Evolutionary conservation across 192 early-diverging fungal genomes (phyloP).

Genomic region (Jimgerdemannia lactiflua): DNA sequence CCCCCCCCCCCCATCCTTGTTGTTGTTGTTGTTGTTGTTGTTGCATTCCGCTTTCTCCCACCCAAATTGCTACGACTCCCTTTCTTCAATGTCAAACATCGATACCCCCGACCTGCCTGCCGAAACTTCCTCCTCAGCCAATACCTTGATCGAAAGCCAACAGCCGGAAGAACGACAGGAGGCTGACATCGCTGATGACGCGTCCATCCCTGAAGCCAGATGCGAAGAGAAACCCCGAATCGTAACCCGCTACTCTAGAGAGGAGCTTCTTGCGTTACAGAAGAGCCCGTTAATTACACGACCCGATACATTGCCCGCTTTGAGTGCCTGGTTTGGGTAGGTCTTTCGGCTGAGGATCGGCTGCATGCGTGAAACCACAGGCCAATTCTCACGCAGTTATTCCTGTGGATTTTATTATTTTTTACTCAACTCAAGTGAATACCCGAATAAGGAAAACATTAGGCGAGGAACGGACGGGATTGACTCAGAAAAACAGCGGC

Average conservation of each 20-base stretch:
- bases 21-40: no score
- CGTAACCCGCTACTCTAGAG: neutral
- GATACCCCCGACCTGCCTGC: neutral
- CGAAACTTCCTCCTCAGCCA: neutral
- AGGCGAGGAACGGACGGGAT: neutral
- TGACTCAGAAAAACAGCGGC: neutral
- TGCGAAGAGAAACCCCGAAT: neutral
- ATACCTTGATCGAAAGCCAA: neutral
- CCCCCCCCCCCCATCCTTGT: no score
- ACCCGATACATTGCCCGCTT: neutral
- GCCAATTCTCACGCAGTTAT: neutral
- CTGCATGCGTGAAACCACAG: no score
- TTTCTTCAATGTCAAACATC: neutral
- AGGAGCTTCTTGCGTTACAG: neutral
- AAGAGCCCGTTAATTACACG: neutral
- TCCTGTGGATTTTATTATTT: neutral
- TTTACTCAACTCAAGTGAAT: neutral
- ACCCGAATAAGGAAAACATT: neutral
- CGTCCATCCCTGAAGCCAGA: neutral
- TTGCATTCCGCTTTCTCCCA: no score
- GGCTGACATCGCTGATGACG: neutral
- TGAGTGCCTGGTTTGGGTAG: neutral
- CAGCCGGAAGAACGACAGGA: neutral
- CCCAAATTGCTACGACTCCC: no score
- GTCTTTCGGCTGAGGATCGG: no score